Conservation (phyloP, 2,329 filamentous ascomycete species). For the Colletotrichum nymphaeae region DNA sequence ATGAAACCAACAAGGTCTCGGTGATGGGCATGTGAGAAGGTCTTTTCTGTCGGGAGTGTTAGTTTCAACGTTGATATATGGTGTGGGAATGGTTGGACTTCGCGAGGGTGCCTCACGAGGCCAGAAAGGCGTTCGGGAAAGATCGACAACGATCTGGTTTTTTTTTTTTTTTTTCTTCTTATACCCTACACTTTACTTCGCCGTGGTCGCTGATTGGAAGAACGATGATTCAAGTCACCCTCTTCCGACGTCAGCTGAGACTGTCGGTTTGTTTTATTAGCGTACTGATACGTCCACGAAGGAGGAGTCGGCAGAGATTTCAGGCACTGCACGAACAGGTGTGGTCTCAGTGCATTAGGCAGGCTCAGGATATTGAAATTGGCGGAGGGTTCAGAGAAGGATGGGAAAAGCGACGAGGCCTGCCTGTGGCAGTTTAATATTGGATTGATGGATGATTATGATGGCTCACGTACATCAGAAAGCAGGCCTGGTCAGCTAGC, state of each 20-base stretch:
- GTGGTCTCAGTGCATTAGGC: not conserved
- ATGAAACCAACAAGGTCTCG: conserved; percentile 37
- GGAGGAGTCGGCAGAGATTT: not conserved
- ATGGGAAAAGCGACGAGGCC: conserved; percentile 25
- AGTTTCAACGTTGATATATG: not conserved
- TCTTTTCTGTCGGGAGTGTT: conserved; percentile 36
- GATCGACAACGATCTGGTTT: conserved; percentile 20
- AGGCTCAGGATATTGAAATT: not conserved
- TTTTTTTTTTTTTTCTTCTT: conserved; percentile 41
- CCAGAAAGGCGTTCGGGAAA: conserved; percentile 31
- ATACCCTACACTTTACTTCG: conserved; percentile 52
- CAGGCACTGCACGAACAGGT: conserved; percentile 2
- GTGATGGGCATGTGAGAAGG: conserved; percentile 36
- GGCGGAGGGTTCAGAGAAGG: not conserved
- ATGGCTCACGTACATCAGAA: conserved; percentile 33
- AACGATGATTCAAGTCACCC: not conserved
- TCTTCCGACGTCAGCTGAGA: conserved; percentile 2
- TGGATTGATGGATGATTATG: conserved; percentile 24
- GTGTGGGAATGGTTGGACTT: not conserved
- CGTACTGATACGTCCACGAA: conserved; percentile 20
- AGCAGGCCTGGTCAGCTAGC: conserved; percentile 35
- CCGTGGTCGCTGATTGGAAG: conserved; percentile 35
- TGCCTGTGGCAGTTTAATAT: conserved; percentile 28
- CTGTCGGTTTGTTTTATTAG: conserved; percentile 34
- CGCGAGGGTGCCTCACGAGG: conserved; percentile 2